phyloP scores from a whole-genome alignment of 2,329 filamentous ascomycete species.

The Aaosphaeria arxii region DNA sequence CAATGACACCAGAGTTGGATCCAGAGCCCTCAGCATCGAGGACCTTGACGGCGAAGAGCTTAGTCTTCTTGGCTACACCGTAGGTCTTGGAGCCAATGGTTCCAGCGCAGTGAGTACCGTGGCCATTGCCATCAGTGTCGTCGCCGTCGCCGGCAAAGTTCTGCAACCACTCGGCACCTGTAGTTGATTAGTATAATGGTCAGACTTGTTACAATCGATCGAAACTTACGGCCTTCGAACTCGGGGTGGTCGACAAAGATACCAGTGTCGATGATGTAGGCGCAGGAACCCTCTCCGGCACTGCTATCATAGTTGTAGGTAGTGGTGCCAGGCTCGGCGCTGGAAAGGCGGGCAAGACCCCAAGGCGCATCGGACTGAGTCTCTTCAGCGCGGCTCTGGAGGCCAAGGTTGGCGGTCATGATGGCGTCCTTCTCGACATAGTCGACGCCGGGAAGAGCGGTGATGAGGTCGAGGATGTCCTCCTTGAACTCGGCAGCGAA shows the following conservation, averaged over 20 bases:
- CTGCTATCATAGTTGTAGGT: constrained; percentile 24
- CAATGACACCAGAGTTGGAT: constrained; percentile 17
- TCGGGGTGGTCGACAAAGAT: constrained; percentile 49
- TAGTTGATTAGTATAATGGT: constrained; percentile 2
- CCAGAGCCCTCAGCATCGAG: constrained; percentile 23
- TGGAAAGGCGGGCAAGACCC: constrained; percentile 27
- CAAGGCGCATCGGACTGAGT: constrained; percentile 14
- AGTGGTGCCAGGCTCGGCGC: constrained; percentile 15
- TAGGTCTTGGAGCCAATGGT: background rate
- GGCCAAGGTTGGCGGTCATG: constrained; percentile 17
- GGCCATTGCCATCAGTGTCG: background rate
- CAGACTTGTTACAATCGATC: constrained; percentile 7
- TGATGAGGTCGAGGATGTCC: constrained; percentile 27
- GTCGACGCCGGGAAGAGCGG: constrained; percentile 26
- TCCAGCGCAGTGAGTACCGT: background rate
- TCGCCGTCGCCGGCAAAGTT: constrained; percentile 4
- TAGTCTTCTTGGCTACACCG: constrained; percentile 9
- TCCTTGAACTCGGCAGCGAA: constrained; percentile 36
- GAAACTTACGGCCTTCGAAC: constrained; percentile 10
- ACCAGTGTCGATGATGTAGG: constrained; percentile 62
- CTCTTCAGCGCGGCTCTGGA: background rate
- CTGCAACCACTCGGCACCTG: background rate
- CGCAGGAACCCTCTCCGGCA: constrained; percentile 38
- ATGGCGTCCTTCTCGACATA: constrained; percentile 41
- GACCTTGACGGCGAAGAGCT: constrained; percentile 23